Percentiles rank a stretch among this genome's conserved stretches.
Conservation (phyloP, 1,139 yeast species). For the Yamadazyma conglobata region DNA sequence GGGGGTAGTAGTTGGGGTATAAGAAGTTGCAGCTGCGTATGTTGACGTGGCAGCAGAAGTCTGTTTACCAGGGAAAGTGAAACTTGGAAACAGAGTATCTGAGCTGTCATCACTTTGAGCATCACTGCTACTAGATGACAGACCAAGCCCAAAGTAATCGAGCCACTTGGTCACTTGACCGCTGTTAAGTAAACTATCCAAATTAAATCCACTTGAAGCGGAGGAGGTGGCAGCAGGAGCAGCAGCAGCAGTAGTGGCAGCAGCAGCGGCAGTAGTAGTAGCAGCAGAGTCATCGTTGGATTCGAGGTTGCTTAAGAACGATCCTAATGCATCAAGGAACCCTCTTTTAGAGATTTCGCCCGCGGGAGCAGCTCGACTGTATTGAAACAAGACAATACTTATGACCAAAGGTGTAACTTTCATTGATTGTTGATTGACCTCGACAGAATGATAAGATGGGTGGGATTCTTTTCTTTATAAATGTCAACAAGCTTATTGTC, state of each 20-base stretch:
- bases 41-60: conserved; percentile 9
- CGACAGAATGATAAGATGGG: too few species aligned
- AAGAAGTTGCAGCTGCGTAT: too few species aligned
- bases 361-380: conserved; percentile 12
- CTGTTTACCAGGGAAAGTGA: conserved; percentile 10
- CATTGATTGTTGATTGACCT: conserved; percentile 3
- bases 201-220: conserved; percentile 8
- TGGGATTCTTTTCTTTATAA: not conserved
- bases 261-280: conserved; percentile 8
- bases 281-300: conserved; percentile 8
- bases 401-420: conserved; percentile 6
- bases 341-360: conserved; percentile 1
- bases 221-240: conserved; percentile 8
- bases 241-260: conserved; percentile 9
- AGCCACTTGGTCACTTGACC: conserved; percentile 10
- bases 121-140: too few species aligned
- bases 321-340: conserved; percentile 5
- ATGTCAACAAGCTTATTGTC: not conserved
- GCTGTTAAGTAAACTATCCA: conserved; percentile 12
- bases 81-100: conserved; percentile 8
- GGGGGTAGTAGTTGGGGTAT: conserved; percentile 8
- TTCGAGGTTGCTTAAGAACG: conserved; percentile 5
- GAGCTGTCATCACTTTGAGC: conserved; percentile 1
- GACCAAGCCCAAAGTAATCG: conserved; percentile 10
- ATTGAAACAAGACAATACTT: conserved; percentile 4